Evolutionary conservation across 139 green algal species (phyloP), one percentile per base, ranked within the genome.

Genomic region (Gonium pectorale): DNA sequence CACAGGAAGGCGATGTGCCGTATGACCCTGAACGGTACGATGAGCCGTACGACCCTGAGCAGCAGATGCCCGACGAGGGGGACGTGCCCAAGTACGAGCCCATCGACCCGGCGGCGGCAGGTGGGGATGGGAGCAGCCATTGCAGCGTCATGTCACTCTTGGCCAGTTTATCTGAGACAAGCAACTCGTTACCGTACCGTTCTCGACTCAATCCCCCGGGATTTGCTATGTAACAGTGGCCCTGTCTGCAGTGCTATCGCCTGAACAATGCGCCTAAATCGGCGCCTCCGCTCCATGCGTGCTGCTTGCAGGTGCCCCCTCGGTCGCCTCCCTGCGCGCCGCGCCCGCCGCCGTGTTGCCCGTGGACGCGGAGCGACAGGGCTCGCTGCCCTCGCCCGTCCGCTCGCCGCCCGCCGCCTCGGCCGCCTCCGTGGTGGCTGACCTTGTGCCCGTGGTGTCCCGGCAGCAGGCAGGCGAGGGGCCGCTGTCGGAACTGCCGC

Each of bases 401-500:
- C 62, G 43, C 43, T 73, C 73, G 0, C 78, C 86, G n/a, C 51
- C 59, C 4, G 75, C 67, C 9, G 56, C 77, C 2, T 68, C 86
- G n/a, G 38, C 59, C 4, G 75, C 67, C 9, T 44, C 77, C 2
- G 33, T 37, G 6, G 41, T 91, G 52, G 40, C 64, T 9, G 87
- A 91, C 63, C 59, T 91, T 43, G 69, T 71, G 24, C 87, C 87
- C 24, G 54, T 91, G 1, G 64, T 90, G 5, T 29, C 63, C 83
- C 81, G 66, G 54, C 86, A 80, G 72, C 3, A 49, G 49, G 35
- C 24, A 5, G 72, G 72, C 5, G 70, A 64, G 51, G 72, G 73
- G 26, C 24, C 73, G 15, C 35, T 56, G 40, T 2, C 26, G 15
- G 73, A 56, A 0, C 41, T 49, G 21, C 60, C 77, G n/a, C 60